Conservation (phyloP, 495 filamentous ascomycete species). For the Thermothielavioides terrestris region DNA sequence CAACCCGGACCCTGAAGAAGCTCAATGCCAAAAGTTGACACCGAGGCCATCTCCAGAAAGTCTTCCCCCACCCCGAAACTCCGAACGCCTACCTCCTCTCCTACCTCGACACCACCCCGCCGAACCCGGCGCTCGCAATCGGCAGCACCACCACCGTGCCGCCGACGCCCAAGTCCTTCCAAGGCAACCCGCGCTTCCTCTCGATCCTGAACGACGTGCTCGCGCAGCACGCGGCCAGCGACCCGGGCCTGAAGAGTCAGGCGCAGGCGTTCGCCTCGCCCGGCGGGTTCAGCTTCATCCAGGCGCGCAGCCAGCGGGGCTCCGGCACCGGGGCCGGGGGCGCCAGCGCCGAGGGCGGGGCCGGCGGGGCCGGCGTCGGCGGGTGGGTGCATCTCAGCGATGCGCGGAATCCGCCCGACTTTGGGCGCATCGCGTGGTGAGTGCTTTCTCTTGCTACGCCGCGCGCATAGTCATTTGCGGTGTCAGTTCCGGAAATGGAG, state of each 20-base stretch:
- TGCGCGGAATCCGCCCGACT: constrained; percentile 73
- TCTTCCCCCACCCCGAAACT: constrained; percentile 47
- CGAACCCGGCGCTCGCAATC: constrained; percentile 59
- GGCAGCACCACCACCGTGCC: constrained; percentile 65
- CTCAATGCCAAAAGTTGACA: too few relatives aligned
- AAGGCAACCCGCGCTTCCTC: constrained; percentile 69
- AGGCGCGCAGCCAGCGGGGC: constrained; percentile 32
- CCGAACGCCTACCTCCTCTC: constrained; percentile 53
- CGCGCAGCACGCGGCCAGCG: constrained; percentile 56
- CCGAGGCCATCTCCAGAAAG: constrained; percentile 49
- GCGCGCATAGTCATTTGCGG: too few relatives aligned
- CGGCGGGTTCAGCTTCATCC: constrained; percentile 50
- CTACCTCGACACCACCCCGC: constrained; percentile 65
- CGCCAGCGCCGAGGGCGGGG: constrained; percentile 74
- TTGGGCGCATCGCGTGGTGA: constrained; percentile 73
- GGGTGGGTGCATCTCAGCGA: constrained; percentile 90
- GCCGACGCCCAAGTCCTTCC: constrained; percentile 67
- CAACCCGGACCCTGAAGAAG: neutral
- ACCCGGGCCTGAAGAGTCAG: constrained; percentile 64
- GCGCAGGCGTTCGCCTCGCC: constrained; percentile 73
- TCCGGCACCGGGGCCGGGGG: constrained; percentile 54
- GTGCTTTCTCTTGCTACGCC: too few relatives aligned
- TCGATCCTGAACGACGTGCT: constrained; percentile 66
- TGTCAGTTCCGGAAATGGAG: too few relatives aligned
- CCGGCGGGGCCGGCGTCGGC: constrained; percentile 71